These are phyloP conservation scores for Backusella liffmaniae DNA, from an alignment of 192 early-diverging fungal species.

Conservation along the genomic window DNA sequence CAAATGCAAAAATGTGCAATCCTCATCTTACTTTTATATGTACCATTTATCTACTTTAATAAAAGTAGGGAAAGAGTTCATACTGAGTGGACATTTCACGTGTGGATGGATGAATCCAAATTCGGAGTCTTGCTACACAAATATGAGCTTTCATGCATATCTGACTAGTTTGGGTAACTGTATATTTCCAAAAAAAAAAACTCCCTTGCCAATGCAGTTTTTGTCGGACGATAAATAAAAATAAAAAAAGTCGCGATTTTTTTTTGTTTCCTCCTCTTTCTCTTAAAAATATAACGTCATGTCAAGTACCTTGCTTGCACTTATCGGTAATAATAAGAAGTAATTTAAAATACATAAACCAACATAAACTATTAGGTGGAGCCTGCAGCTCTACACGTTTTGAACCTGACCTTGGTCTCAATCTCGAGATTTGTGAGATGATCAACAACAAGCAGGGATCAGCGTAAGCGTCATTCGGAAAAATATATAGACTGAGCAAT, in stretches of 20 bases:
- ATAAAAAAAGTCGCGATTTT: not conserved
- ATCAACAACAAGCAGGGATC: slow-evolving; percentile 89
- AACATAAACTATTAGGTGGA: slow-evolving; percentile 51
- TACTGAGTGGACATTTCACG: too few relatives aligned
- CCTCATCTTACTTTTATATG: too few relatives aligned
- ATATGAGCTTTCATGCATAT: too few relatives aligned
- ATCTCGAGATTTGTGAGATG: slow-evolving; percentile 94
- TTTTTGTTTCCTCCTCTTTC: not conserved
- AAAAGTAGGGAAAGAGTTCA: too few relatives aligned
- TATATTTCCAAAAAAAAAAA: too few relatives aligned
- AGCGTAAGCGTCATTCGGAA: slow-evolving; percentile 54
- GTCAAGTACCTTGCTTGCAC: slow-evolving; percentile 5
- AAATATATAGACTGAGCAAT: not conserved
- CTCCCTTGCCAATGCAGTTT: too few relatives aligned
- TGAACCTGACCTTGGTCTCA: slow-evolving; percentile 82
- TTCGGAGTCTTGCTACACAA: too few relatives aligned
- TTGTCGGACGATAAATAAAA: not conserved
- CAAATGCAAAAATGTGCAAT: too few relatives aligned
- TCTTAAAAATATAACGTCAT: not conserved
- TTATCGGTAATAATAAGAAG: slow-evolving; percentile 5
- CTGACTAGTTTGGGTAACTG: too few relatives aligned
- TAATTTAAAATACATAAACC: not conserved
- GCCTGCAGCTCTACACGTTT: slow-evolving; percentile 70
- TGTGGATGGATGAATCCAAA: too few relatives aligned
- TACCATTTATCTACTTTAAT: too few relatives aligned